Percentiles rank a stretch among this genome's conserved stretches.
Conservation (phyloP, 2,329 filamentous ascomycete genomes). For the Amphichorda felina region DNA sequence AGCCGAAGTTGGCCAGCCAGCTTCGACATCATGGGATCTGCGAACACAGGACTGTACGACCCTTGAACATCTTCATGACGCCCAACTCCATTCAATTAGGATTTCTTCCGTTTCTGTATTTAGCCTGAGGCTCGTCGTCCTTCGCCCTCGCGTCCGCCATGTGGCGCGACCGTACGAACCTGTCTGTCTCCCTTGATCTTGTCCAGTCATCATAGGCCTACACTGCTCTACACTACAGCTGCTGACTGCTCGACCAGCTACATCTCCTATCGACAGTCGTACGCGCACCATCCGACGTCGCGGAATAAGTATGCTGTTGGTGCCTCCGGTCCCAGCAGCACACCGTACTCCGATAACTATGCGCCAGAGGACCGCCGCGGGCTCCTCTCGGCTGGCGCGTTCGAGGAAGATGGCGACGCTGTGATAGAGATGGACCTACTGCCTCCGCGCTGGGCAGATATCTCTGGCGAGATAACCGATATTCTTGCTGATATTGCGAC, state of each 20-base stretch:
- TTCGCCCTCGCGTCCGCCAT: conserved; percentile 43
- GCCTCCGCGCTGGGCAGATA: conserved; percentile 89
- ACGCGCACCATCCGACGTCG: conserved; percentile 85
- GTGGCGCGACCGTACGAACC: conserved; percentile 98
- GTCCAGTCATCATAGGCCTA: background rate
- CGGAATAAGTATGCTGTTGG: conserved; percentile 56
- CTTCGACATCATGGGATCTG: conserved; percentile 1
- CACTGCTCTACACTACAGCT: too few relatives aligned
- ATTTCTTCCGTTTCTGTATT: background rate
- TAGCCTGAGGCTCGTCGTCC: conserved; percentile 5
- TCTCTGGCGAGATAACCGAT: conserved; percentile 87
- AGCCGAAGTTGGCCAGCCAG: background rate
- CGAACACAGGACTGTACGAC: background rate
- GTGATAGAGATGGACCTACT: conserved; percentile 98
- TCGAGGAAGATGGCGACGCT: conserved; percentile 79
- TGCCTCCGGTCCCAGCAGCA: conserved; percentile 20
- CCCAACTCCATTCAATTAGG: too few relatives aligned
- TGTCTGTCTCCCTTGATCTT: conserved; percentile 57
- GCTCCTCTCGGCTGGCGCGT: conserved; percentile 69
- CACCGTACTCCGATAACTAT: conserved; percentile 48
- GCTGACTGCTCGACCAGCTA: conserved; percentile 45
- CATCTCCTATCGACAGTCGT: conserved; percentile 98
- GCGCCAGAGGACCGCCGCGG: conserved; percentile 52
- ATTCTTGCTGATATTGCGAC: conserved; percentile 67
- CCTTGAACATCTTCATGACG: background rate